phyloP scores from a whole-genome alignment of 1,284 basidiomycete species.

The Moesziomyces globuligerus region DNA sequence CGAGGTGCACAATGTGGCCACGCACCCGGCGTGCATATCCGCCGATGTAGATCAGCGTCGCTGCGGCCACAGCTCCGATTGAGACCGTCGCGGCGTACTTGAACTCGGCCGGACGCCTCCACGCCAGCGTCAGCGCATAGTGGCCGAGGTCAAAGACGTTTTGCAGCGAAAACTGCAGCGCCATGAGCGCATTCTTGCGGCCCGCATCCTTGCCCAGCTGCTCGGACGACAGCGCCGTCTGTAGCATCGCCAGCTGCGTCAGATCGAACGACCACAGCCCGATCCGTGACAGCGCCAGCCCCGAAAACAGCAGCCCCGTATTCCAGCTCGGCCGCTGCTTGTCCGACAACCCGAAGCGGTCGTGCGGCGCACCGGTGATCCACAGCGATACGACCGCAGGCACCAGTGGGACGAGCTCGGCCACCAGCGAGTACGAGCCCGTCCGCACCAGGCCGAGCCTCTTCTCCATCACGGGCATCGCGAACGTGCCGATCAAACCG shows the following conservation, averaged over 20 bases:
- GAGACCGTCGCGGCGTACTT: constrained; percentile 52
- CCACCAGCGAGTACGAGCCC: constrained; percentile 66
- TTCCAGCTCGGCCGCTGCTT: constrained; percentile 51
- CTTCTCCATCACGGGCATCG: constrained; percentile 69
- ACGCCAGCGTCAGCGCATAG: constrained; percentile 54
- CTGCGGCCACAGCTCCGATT: constrained; percentile 41
- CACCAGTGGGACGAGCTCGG: constrained; percentile 46
- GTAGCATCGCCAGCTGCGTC: constrained; percentile 70
- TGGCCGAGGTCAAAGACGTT: constrained; percentile 54
- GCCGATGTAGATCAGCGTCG: constrained; percentile 52
- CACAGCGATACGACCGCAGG: constrained; percentile 46
- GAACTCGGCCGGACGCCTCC: constrained; percentile 50
- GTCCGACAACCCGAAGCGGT: constrained; percentile 30
- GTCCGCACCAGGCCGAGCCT: constrained; percentile 71
- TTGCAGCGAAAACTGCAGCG: constrained; percentile 52
- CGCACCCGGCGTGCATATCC: constrained; percentile 53
- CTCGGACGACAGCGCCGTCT: constrained; percentile 38
- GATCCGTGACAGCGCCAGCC: constrained; percentile 71
- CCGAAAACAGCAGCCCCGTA: constrained; percentile 58
- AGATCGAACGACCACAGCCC: constrained; percentile 73
- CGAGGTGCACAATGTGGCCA: constrained; percentile 58
- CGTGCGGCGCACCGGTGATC: constrained; percentile 33
- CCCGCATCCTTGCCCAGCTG: constrained; percentile 33
- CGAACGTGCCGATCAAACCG: constrained; percentile 70
- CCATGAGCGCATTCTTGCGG: constrained; percentile 52